Base-by-base conservation (phyloP, 2,329 filamentous ascomycete genomes). In the Aquanectria penicillioides region DNA sequence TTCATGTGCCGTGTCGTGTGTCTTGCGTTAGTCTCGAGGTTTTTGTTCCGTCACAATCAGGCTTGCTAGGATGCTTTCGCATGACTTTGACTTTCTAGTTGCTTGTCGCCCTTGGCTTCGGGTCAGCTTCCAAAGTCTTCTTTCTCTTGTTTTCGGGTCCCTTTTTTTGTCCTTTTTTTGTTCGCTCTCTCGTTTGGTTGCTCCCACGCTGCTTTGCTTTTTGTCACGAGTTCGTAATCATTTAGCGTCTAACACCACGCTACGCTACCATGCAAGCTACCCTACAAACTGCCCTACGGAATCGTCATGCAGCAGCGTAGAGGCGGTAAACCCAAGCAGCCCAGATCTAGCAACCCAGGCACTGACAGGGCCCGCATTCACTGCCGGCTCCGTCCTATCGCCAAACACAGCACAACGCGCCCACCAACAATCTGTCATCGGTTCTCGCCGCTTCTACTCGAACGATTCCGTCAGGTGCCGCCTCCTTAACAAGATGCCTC, bases 31-130 rank as follows among this genome's bases (percentile, higher is more conserved):
- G 23, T 37, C 37, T 44, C 33, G 33, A 28, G 13, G 37, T 36
- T 28, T 56, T 40, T 50, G 43, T 64, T 53, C 31, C n/a, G 37
- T 43, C 49, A 52, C 49, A n/a, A 52, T 40, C 47, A 31, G 23
- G 17, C 17, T 43, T 23, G 23, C 18, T 9, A 22, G n/a, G 25
- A 33, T 15, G 18, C 8, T 23, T 41, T 41, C 17, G 28, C 37
- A 29, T 40, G 20, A 43, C 28, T 34, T 52, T 43, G 49, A 20
- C 29, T 44, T 36, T 36, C 18, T 7, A 17, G 22, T 22, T 28
- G 29, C 25, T 50, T 40, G 17, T 29, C 33, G 22, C 31, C 46
- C 46, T 49, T 25, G 43, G 44, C 31, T 37, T 49, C 15, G 34
- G 11, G 33, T 40, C 23, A 25, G 25, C 25, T 25, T 28, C 26